These are phyloP conservation scores for Asparagopsis taxiformis DNA, from an alignment of 31 red algal species.

Conservation along the genomic window DNA sequence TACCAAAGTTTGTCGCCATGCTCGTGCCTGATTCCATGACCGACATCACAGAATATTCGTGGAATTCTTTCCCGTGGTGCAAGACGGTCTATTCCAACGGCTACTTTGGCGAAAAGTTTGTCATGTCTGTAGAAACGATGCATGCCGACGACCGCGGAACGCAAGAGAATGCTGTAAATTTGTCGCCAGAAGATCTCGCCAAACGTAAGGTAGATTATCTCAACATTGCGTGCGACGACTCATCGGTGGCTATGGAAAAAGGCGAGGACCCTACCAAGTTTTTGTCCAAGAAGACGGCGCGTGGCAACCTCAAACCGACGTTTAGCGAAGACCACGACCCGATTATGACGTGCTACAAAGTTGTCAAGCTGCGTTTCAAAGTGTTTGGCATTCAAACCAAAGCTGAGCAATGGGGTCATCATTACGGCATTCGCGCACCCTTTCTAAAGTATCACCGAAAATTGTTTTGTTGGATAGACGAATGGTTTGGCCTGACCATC, in stretches of 20 bases:
- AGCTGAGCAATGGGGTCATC: conserved; percentile 90
- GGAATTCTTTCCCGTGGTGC: conserved; percentile 89
- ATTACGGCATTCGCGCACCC: conserved; percentile 73
- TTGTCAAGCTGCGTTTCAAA: conserved; percentile 88
- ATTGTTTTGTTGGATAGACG: conserved; percentile 95
- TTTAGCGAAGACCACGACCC: conserved; percentile 67
- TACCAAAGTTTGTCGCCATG: conserved; percentile 78
- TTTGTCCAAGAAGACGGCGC: conserved; percentile 73
- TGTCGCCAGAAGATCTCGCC: conserved; percentile 48
- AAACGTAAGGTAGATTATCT: conserved; percentile 74
- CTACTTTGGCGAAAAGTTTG: conserved; percentile 82
- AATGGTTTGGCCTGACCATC: conserved; percentile 85
- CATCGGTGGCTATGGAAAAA: conserved; percentile 39
- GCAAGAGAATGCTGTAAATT: conserved; percentile 62
- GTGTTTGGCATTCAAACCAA: conserved; percentile 82
- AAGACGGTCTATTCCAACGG: conserved; percentile 79
- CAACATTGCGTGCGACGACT: conserved; percentile 68
- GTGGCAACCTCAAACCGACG: conserved; percentile 58
- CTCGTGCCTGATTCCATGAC: conserved; percentile 77
- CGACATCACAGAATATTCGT: conserved; percentile 74
- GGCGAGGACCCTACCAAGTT: conserved; percentile 86
- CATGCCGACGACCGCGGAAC: conserved; percentile 69
- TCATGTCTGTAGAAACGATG: conserved; percentile 73
- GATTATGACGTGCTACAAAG: conserved; percentile 88
- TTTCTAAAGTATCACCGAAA: conserved; percentile 88